Conservation (phyloP, 2,329 filamentous ascomycete genomes). For the Alternaria viburni region DNA sequence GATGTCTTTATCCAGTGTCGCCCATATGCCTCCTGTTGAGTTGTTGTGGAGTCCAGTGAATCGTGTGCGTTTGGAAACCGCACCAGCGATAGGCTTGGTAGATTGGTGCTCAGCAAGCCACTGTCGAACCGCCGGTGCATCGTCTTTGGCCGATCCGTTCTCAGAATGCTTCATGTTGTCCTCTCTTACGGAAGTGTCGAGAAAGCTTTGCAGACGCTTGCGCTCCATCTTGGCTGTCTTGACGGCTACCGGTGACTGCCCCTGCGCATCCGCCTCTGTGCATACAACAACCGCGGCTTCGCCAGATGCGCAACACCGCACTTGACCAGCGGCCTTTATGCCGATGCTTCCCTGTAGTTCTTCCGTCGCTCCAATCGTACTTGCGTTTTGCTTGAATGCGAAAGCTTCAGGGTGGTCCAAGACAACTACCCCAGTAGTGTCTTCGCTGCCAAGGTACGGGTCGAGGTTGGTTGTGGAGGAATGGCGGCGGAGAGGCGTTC, state of each 20-base stretch:
- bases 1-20: slow-evolving; percentile 57
- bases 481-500: slow-evolving; percentile 33
- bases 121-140: slow-evolving; percentile 41
- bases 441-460: slow-evolving; percentile 37
- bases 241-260: slow-evolving; percentile 21
- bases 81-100: slow-evolving; percentile 55
- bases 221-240: slow-evolving; percentile 48
- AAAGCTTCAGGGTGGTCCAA: slow-evolving; percentile 57
- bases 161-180: slow-evolving; percentile 15
- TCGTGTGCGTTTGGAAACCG: slow-evolving; percentile 55
- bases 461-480: slow-evolving; percentile 33
- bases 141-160: slow-evolving; percentile 6
- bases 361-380: slow-evolving; percentile 52
- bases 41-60: slow-evolving; percentile 57
- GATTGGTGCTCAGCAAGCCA: slow-evolving; percentile 54
- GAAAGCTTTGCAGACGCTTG: slow-evolving; percentile 51
- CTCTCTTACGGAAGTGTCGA: slow-evolving; percentile 39
- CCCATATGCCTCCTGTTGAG: slow-evolving; percentile 52
- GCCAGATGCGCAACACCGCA: slow-evolving; percentile 44
- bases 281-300: slow-evolving; percentile 41
- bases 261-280: slow-evolving; percentile 16
- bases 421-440: slow-evolving; percentile 52
- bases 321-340: slow-evolving; percentile 41
- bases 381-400: slow-evolving; percentile 53
- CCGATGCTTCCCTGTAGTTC: slow-evolving; percentile 38